Percentiles rank a stretch among this genome's conserved stretches.
phyloP scores from a whole-genome alignment of 805 yeast genomes.

The Metschnikowia sp. region DNA sequence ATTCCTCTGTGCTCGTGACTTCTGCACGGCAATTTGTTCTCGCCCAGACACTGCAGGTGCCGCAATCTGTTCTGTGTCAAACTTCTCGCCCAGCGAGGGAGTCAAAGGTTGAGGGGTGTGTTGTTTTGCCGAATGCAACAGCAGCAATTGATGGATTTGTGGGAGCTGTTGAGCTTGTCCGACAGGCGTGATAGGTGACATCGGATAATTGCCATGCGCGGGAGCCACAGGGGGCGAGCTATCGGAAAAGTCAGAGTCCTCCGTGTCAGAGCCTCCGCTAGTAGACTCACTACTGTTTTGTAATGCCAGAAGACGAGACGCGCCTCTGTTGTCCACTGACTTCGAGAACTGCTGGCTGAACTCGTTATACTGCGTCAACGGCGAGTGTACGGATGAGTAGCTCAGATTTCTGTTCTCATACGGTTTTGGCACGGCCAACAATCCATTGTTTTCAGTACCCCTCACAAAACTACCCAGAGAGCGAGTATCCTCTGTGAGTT shows the following conservation, averaged over 20 bases:
- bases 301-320: slow-evolving; percentile 7
- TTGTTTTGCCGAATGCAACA: slow-evolving; percentile 11
- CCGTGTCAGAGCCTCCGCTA: slow-evolving; percentile 12
- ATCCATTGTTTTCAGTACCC: slow-evolving; percentile 2
- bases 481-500: background rate
- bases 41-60: background rate
- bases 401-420: slow-evolving; percentile 28
- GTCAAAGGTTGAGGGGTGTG: slow-evolving; percentile 12
- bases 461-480: background rate
- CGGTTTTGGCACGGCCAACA: slow-evolving; percentile 25
- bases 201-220: slow-evolving; percentile 4
- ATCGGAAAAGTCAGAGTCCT: slow-evolving; percentile 1
- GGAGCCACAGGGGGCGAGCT: slow-evolving; percentile 12
- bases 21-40: slow-evolving; percentile 1
- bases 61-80: slow-evolving; percentile 1
- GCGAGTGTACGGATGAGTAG: slow-evolving; percentile 39
- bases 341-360: slow-evolving; percentile 38
- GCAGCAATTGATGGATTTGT: slow-evolving; percentile 15
- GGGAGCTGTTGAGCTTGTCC: slow-evolving; percentile 12
- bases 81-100: slow-evolving; percentile 15
- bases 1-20: slow-evolving; percentile 4
- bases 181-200: background rate
- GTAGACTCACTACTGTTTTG: background rate
- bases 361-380: slow-evolving; percentile 42
- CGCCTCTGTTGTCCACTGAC: slow-evolving; percentile 16